A percentile compares a stretch with the other conserved stretches of the same genome.
Conservation (phyloP, 2,329 filamentous ascomycete genomes). For the Penicillium sp. region DNA sequence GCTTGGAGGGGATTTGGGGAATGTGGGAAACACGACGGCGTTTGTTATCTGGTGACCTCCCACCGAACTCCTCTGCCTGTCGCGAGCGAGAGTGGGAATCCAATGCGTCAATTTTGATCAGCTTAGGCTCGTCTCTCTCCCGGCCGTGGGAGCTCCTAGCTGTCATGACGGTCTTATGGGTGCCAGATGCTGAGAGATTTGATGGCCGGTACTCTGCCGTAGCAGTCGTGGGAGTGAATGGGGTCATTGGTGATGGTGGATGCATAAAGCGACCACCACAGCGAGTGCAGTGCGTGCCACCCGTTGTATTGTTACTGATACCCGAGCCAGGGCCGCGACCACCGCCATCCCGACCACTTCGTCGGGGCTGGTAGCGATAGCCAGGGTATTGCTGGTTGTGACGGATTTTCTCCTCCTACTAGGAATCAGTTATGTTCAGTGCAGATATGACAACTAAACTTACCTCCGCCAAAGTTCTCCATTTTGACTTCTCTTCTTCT, state of each 20-base stretch:
- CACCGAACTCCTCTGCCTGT: slow-evolving; percentile 16
- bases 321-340: slow-evolving; percentile 35
- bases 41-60: slow-evolving; percentile 59
- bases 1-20: slow-evolving; percentile 39
- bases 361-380: slow-evolving; percentile 89
- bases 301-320: slow-evolving; percentile 37
- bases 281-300: slow-evolving; percentile 39
- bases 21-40: slow-evolving; percentile 60
- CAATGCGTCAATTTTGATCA: background rate
- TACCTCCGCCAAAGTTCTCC: slow-evolving; percentile 86
- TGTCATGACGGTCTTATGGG: slow-evolving; percentile 9
- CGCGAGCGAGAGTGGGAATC: background rate
- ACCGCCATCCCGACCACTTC: slow-evolving; percentile 58
- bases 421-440: background rate
- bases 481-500: slow-evolving; percentile 73
- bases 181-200: slow-evolving; percentile 33
- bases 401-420: slow-evolving; percentile 78
- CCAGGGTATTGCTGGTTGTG: slow-evolving; percentile 89
- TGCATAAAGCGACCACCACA: slow-evolving; percentile 53
- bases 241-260: slow-evolving; percentile 42
- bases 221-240: slow-evolving; percentile 37
- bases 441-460: slow-evolving; percentile 10
- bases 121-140: slow-evolving; percentile 21
- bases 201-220: slow-evolving; percentile 10
- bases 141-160: slow-evolving; percentile 25